Percentiles rank a stretch among this genome's conserved stretches.
Evolutionary conservation across 1,139 yeast genomes (phyloP).

Genomic region (Suhomyces chickasaworum): DNA sequence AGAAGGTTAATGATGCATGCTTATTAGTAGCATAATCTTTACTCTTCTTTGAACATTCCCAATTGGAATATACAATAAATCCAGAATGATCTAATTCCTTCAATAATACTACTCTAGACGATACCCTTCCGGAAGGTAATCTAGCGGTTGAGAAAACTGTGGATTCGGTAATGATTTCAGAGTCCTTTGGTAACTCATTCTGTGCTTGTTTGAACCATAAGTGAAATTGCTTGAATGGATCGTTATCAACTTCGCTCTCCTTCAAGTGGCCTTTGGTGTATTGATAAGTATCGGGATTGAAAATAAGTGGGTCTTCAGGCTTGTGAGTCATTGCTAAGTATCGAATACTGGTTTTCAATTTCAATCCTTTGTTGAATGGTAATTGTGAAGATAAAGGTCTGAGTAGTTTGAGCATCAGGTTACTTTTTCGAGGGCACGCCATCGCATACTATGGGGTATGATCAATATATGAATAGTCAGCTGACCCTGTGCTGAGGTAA

Average conservation of each 20-base stretch:
- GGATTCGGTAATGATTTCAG: conserved; percentile 68
- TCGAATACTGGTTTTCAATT: neutral
- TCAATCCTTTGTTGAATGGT: neutral
- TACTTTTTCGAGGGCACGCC: conserved; percentile 6
- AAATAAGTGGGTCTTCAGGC: conserved; percentile 24
- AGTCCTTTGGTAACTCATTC: conserved; percentile 46
- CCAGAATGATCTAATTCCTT: conserved; percentile 88
- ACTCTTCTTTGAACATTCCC: conserved; percentile 84
- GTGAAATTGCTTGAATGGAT: conserved; percentile 79
- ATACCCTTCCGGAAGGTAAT: conserved; percentile 84
- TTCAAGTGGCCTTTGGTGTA: conserved; percentile 69
- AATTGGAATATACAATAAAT: conserved; percentile 86
- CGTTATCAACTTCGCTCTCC: conserved; percentile 51
- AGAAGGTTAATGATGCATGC: conserved; percentile 82
- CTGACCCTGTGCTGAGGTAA: neutral
- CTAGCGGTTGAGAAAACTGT: conserved; percentile 81
- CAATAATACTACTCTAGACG: conserved; percentile 79
- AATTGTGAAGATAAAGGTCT: neutral
- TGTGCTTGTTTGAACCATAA: conserved; percentile 86
- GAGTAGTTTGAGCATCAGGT: conserved; percentile 6
- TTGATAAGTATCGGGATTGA: conserved; percentile 90
- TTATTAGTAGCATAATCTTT: conserved; percentile 71
- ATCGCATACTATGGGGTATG: conserved; percentile 1
- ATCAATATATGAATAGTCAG: neutral
- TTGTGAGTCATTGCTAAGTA: conserved; percentile 5